phyloP scores from a whole-genome alignment of 768 basidiomycete species.

The Auriscalpium microsporum region DNA sequence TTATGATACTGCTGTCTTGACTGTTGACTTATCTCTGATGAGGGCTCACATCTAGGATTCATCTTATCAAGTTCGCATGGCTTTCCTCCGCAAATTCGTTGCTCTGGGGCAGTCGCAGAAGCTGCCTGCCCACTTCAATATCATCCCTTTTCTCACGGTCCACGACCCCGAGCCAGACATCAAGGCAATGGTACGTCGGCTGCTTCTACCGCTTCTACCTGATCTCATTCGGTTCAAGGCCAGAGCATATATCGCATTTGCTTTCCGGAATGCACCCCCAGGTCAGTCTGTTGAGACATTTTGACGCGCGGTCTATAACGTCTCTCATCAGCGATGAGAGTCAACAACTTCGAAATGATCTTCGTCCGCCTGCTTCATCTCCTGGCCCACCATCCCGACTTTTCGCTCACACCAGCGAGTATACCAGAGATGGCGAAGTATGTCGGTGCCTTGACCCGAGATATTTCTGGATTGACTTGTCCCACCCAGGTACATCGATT shows the following conservation, averaged over 20 bases:
- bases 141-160: conserved; percentile 81
- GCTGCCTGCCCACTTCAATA: conserved; percentile 65
- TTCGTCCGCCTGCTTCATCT: conserved; percentile 83
- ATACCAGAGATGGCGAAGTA: conserved; percentile 77
- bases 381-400: conserved; percentile 94
- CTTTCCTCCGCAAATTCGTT: conserved; percentile 70
- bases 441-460: conserved; percentile 17
- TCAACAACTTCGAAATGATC: conserved; percentile 69
- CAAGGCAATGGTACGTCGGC: conserved; percentile 44
- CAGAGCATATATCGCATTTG: conserved; percentile 9
- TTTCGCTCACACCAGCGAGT: conserved; percentile 56
- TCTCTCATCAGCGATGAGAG: conserved; percentile 34
- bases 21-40: background rate
- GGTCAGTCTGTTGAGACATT: background rate
- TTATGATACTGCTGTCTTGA: conserved; percentile 11
- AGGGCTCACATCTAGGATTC: conserved; percentile 51
- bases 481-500: conserved; percentile 67
- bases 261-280: conserved; percentile 8
- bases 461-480: background rate
- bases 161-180: conserved; percentile 88
- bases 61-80: conserved; percentile 76
- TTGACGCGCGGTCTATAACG: background rate
- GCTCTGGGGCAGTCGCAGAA: conserved; percentile 53
- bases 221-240: background rate
- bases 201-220: background rate